phyloP scores from a whole-genome alignment of 345 rosid genomes.

The Litchi chinensis region DNA sequence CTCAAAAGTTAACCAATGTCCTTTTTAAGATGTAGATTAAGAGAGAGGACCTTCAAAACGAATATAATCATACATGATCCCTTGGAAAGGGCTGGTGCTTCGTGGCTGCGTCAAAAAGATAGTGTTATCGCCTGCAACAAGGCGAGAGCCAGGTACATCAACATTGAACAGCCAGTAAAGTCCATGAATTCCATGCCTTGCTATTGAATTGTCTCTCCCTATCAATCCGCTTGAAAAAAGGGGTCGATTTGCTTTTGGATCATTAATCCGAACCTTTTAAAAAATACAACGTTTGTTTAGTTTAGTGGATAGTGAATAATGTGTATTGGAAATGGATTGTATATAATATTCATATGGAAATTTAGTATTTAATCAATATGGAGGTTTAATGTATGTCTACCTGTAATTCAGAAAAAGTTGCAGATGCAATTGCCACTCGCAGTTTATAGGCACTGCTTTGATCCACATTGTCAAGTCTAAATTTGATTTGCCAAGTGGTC shows the following conservation, averaged over 20 bases:
- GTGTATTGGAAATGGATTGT: not conserved
- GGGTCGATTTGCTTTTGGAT: slow-evolving; percentile 40
- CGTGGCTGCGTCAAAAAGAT: slow-evolving; percentile 63
- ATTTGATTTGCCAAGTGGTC: slow-evolving; percentile 82
- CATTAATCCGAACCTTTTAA: slow-evolving; percentile 60
- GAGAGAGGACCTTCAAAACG: slow-evolving; percentile 67
- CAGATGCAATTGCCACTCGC: slow-evolving; percentile 74
- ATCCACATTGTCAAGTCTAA: slow-evolving; percentile 43
- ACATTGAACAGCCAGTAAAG: slow-evolving; percentile 69
- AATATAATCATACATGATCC: slow-evolving; percentile 85
- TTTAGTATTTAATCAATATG: not conserved
- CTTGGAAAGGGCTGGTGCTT: slow-evolving; percentile 61
- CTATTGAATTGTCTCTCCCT: slow-evolving; percentile 84
- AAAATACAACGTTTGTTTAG: not conserved
- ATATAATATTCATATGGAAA: no score
- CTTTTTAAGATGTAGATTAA: not conserved
- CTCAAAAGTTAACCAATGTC: no score
- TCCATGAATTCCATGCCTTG: slow-evolving; percentile 95
- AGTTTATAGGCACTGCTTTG: slow-evolving; percentile 46
- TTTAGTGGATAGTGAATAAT: not conserved
- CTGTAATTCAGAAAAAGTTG: slow-evolving; percentile 70
- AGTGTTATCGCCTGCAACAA: slow-evolving; percentile 61
- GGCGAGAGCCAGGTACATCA: slow-evolving; percentile 47
- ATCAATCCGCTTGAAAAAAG: slow-evolving; percentile 68
- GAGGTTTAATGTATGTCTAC: slow-evolving; percentile 29